These are phyloP conservation scores for Gossypium turneri DNA, from an alignment of 345 rosid genomes.

Conservation along the genomic window DNA sequence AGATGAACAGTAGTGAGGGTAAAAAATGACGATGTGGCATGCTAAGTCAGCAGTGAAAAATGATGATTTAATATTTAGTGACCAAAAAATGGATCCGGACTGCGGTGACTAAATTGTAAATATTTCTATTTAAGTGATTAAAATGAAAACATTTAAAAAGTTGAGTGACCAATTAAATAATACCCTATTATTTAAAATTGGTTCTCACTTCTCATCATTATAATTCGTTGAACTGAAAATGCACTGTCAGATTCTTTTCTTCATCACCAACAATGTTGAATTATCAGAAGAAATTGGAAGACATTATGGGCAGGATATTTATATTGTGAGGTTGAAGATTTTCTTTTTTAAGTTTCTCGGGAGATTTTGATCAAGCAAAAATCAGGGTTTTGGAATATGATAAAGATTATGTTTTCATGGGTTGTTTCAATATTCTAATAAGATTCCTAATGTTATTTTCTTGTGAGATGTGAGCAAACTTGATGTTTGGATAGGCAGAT, in stretches of 20 bases:
- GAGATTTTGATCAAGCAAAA: not conserved
- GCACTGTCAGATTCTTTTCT: not conserved
- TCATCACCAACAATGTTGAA: not conserved
- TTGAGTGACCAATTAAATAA: too few relatives aligned
- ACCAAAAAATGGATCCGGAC: too few relatives aligned
- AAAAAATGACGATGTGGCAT: too few relatives aligned
- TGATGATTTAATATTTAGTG: too few relatives aligned
- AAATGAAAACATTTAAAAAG: too few relatives aligned
- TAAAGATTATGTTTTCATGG: not conserved
- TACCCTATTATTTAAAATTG: too few relatives aligned
- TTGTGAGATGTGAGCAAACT: not conserved
- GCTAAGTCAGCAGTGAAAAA: too few relatives aligned
- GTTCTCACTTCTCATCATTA: not conserved
- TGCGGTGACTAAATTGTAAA: too few relatives aligned
- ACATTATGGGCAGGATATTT: not conserved
- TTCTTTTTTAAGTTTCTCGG: not conserved
- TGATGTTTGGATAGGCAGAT: not conserved
- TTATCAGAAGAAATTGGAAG: not conserved
- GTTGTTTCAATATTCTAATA: not conserved
- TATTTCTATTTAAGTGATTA: too few relatives aligned
- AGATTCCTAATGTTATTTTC: not conserved
- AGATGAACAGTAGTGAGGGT: too few relatives aligned
- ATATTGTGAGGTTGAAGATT: not conserved
- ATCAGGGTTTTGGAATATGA: not conserved
- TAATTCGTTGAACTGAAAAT: not conserved